phyloP scores from a whole-genome alignment of 2,329 filamentous ascomycete species.

The Penicillium sp. region DNA sequence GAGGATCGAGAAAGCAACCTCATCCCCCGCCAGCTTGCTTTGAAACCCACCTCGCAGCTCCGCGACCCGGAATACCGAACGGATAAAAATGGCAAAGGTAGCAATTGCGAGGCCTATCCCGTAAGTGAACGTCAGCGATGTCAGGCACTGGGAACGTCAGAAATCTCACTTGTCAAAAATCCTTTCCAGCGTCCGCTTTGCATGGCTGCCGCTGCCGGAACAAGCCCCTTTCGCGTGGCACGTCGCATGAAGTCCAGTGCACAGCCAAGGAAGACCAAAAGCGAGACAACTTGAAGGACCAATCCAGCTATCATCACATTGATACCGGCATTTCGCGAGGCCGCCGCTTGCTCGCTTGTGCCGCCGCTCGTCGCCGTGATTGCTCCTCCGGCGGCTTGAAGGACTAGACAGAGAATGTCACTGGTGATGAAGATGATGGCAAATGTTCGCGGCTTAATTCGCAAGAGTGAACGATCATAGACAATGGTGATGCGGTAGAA shows the following conservation, averaged over 20 bases:
- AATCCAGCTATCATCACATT: conserved; percentile 2
- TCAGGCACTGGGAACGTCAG: neutral
- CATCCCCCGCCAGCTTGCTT: neutral
- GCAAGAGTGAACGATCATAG: neutral
- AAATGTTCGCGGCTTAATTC: neutral
- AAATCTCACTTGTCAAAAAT: neutral
- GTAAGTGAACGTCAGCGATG: neutral
- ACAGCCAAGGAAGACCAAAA: neutral
- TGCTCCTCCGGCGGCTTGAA: conserved; percentile 1
- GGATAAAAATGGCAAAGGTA: neutral
- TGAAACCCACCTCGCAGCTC: neutral
- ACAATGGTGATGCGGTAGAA: conserved; percentile 1
- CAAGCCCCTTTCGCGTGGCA: neutral
- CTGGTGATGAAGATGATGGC: neutral
- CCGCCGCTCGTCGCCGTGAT: neutral
- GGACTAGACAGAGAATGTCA: neutral
- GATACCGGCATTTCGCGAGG: neutral
- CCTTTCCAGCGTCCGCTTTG: neutral
- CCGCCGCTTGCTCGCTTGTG: neutral
- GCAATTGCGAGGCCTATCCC: neutral
- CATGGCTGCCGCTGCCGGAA: neutral
- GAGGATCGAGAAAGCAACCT: neutral
- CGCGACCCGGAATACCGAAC: neutral
- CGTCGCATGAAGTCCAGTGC: neutral
- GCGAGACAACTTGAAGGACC: neutral